Evolutionary conservation across 192 early-diverging fungal genomes (phyloP).

Genomic region (Rhizoclosmatium sp.): DNA sequence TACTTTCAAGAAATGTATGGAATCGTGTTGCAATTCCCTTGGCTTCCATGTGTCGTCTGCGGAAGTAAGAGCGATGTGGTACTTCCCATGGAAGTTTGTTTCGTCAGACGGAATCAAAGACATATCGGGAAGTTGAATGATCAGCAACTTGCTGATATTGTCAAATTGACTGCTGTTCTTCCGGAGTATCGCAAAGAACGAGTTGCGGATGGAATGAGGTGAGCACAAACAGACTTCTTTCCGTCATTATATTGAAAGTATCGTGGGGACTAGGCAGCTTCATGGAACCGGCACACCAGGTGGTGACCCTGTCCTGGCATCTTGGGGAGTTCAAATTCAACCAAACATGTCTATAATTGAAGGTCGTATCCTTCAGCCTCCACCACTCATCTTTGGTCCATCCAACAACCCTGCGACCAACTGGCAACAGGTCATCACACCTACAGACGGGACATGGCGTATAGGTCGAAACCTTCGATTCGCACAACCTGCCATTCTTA

Average conservation of each 20-base stretch:
- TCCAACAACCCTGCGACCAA: slow-evolving; percentile 1
- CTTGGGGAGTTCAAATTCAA: slow-evolving; percentile 54
- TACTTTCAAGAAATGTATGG: slow-evolving; percentile 79
- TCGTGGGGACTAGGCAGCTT: not conserved
- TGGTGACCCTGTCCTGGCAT: slow-evolving; percentile 61
- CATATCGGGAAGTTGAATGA: slow-evolving; percentile 81
- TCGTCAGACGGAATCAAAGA: slow-evolving; percentile 75
- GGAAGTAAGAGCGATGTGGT: slow-evolving; percentile 55
- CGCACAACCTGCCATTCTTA: slow-evolving; percentile 60
- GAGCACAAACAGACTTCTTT: not conserved
- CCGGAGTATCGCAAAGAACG: slow-evolving; percentile 30
- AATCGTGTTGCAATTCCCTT: slow-evolving; percentile 69
- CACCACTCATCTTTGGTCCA: slow-evolving; percentile 27
- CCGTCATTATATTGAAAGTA: too few species aligned
- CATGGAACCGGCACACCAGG: slow-evolving; percentile 81
- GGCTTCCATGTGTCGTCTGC: slow-evolving; percentile 73
- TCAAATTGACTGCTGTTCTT: slow-evolving; percentile 36
- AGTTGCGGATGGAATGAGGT: slow-evolving; percentile 40
- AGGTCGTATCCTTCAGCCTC: slow-evolving; percentile 25
- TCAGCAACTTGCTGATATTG: slow-evolving; percentile 68
- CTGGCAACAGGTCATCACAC: slow-evolving; percentile 29
- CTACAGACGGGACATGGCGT: slow-evolving; percentile 37
- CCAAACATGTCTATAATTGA: slow-evolving; percentile 61
- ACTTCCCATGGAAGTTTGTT: slow-evolving; percentile 88
- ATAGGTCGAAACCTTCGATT: slow-evolving; percentile 28